Percentiles rank a stretch among this genome's conserved stretches.
phyloP scores from a whole-genome alignment of 306 rosid genomes.

The Vigna angularis region DNA sequence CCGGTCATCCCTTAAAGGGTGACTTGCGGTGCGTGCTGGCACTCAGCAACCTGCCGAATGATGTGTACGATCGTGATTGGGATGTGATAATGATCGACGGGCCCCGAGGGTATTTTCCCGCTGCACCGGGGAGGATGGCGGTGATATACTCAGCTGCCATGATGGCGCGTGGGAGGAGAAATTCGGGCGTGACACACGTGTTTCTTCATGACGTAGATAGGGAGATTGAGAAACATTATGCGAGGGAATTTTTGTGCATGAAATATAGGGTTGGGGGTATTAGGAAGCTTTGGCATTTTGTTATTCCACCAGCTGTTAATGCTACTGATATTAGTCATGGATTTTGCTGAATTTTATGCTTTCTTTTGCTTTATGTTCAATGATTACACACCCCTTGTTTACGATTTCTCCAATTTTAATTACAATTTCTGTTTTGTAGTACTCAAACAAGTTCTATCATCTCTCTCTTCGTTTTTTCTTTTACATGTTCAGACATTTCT shows the following conservation, averaged over 20 bases:
- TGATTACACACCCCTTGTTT: too few species aligned
- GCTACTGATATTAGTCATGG: constrained; percentile 32
- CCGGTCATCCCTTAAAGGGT: constrained; percentile 34
- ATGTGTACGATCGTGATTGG: constrained; percentile 78
- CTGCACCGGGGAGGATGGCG: constrained; percentile 82
- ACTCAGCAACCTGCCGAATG: constrained; percentile 49
- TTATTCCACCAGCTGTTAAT: constrained; percentile 56
- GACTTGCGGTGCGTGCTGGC: constrained; percentile 63
- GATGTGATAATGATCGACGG: constrained; percentile 87
- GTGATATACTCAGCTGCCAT: constrained; percentile 82
- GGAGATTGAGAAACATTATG: constrained; percentile 70
- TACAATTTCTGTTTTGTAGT: not conserved
- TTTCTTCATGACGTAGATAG: constrained; percentile 81
- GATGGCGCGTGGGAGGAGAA: constrained; percentile 75
- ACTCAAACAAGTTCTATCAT: not conserved
- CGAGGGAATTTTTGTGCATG: constrained; percentile 74
- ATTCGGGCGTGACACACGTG: constrained; percentile 80
- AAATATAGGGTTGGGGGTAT: constrained; percentile 68
- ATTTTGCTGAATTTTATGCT: constrained; percentile 46
- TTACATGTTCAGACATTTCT: too few species aligned
- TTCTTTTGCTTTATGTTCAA: not conserved
- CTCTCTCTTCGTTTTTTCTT: too few species aligned
- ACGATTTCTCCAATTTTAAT: not conserved
- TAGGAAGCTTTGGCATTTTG: constrained; percentile 86
- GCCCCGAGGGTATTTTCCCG: constrained; percentile 66